A percentile compares a stretch with the other conserved stretches of the same genome.
Evolutionary conservation across 768 basidiomycete species (phyloP).

Genomic region (Hysterangium stoloniferum): DNA sequence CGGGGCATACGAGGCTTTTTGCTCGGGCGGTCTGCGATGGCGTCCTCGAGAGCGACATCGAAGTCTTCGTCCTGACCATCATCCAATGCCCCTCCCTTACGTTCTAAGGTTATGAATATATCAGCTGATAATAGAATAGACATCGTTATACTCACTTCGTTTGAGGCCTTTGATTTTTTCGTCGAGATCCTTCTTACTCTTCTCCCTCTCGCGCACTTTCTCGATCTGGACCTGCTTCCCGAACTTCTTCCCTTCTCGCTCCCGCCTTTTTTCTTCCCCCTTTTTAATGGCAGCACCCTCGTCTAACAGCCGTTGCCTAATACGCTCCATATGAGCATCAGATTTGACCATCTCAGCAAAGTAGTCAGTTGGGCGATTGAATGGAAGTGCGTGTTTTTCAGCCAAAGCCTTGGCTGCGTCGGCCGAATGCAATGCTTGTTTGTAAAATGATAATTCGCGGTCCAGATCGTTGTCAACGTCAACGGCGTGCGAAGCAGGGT

Average conservation of each 20-base stretch:
- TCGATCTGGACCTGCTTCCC: constrained; percentile 97
- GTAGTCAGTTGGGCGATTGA: constrained; percentile 88
- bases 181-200: constrained; percentile 86
- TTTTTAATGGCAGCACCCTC: constrained; percentile 85
- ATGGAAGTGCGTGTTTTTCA: constrained; percentile 61
- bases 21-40: constrained; percentile 61
- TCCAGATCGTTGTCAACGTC: constrained; percentile 86
- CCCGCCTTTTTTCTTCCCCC: constrained; percentile 83
- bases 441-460: constrained; percentile 94
- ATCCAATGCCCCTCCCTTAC: constrained; percentile 66
- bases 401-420: constrained; percentile 69
- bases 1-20: constrained; percentile 41
- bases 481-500: constrained; percentile 63
- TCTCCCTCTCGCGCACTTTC: constrained; percentile 85
- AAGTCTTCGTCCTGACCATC: constrained; percentile 61
- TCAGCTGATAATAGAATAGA: background rate
- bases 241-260: constrained; percentile 94
- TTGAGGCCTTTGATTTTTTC: constrained; percentile 81
- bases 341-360: constrained; percentile 99
- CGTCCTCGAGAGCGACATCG: constrained; percentile 87
- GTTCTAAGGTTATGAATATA: no score
- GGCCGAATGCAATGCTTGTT: constrained; percentile 86
- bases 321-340: constrained; percentile 95
- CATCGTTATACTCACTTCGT: constrained; percentile 53
- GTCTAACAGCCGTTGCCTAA: constrained; percentile 83